These are phyloP conservation scores for Alternaria metachromatica DNA, from an alignment of 2,329 filamentous ascomycete genomes.

Conservation along the genomic window DNA sequence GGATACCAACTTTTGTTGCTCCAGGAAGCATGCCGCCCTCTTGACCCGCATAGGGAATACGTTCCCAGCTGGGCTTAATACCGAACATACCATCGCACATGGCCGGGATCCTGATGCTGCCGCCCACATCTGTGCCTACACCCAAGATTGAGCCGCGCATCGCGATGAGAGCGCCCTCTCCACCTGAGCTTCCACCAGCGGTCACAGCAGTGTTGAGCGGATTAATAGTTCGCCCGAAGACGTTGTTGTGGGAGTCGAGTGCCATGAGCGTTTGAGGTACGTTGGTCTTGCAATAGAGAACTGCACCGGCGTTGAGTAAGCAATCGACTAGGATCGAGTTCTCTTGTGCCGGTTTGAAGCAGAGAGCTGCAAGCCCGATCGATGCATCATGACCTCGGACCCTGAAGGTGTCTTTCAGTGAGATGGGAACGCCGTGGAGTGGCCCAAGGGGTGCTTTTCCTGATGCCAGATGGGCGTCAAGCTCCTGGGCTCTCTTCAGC, in stretches of 20 bases:
- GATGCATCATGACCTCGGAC: constrained; percentile 54
- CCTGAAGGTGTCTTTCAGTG: constrained; percentile 59
- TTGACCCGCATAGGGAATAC: constrained; percentile 62
- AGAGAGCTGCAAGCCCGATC: constrained; percentile 52
- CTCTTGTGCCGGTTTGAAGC: constrained; percentile 50
- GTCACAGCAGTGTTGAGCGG: constrained; percentile 57
- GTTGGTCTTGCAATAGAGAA: constrained; percentile 62
- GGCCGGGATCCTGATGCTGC: constrained; percentile 60
- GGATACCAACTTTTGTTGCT: constrained; percentile 54
- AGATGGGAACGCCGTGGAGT: constrained; percentile 57
- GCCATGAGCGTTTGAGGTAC: constrained; percentile 62
- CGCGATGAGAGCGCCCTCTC: constrained; percentile 60
- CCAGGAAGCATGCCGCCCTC: constrained; percentile 56
- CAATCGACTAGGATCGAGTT: constrained; percentile 53
- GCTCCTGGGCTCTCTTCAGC: constrained; percentile 40
- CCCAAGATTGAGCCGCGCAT: constrained; percentile 58
- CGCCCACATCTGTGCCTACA: constrained; percentile 63
- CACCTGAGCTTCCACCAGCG: constrained; percentile 60
- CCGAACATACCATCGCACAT: constrained; percentile 59
- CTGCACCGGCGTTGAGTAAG: constrained; percentile 55
- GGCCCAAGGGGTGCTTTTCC: constrained; percentile 52
- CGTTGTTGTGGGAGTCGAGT: constrained; percentile 60
- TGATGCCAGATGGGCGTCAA: constrained; percentile 51
- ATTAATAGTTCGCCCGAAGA: constrained; percentile 57
- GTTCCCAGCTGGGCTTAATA: constrained; percentile 53